These are phyloP conservation scores for Petrea volubilis DNA, from an alignment of 257 asterid genomes.

Conservation along the genomic window DNA sequence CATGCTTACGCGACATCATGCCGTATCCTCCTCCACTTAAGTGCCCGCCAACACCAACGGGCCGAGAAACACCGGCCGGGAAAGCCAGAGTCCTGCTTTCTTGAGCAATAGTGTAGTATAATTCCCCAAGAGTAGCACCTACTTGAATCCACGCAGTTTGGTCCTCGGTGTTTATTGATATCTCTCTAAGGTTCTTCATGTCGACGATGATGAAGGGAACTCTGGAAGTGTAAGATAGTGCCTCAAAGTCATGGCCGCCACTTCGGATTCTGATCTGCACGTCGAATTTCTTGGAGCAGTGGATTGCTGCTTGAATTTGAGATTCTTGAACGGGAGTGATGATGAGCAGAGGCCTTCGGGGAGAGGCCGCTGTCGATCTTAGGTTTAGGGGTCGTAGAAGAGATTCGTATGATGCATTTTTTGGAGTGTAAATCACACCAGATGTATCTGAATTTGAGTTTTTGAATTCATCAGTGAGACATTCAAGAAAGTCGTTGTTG, in stretches of 20 bases:
- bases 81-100: slow-evolving; percentile 21
- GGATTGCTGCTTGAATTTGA: slow-evolving; percentile 16
- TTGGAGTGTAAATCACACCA: not conserved
- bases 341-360: not conserved
- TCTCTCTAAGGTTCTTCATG: slow-evolving; percentile 16
- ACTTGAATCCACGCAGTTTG: slow-evolving; percentile 30
- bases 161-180: not conserved
- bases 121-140: slow-evolving; percentile 20
- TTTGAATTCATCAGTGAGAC: not conserved
- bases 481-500: not conserved
- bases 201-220: slow-evolving; percentile 24
- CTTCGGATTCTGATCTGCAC: slow-evolving; percentile 27
- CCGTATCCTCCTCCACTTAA: slow-evolving; percentile 30
- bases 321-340: slow-evolving; percentile 17
- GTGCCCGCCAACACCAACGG: slow-evolving; percentile 28
- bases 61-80: slow-evolving; percentile 11
- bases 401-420: not conserved
- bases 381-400: slow-evolving; percentile 3
- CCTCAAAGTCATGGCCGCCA: slow-evolving; percentile 37
- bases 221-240: slow-evolving; percentile 17
- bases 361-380: not conserved
- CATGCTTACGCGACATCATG: slow-evolving; percentile 23
- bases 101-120: slow-evolving; percentile 20
- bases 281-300: slow-evolving; percentile 24
- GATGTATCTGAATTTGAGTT: not conserved